phyloP scores from a whole-genome alignment of 805 yeast species.

The Candida methanosorbosa region DNA sequence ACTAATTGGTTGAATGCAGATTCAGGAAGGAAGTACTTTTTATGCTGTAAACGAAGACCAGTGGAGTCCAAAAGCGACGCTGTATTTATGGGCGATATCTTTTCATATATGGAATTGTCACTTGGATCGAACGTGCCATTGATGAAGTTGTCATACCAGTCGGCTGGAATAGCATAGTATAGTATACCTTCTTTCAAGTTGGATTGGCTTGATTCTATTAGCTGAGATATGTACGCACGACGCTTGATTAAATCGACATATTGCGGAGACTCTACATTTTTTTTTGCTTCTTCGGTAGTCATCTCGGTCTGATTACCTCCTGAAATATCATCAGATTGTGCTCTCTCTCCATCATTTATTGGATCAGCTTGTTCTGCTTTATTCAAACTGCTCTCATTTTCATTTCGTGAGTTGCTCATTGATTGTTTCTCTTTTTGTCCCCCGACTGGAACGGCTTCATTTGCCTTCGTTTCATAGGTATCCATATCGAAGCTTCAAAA shows the following conservation, averaged over 20 bases:
- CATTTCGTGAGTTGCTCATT: too few relatives aligned
- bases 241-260: background rate
- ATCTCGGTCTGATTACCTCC: too few relatives aligned
- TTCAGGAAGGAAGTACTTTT: constrained; percentile 31
- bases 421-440: too few relatives aligned
- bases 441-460: too few relatives aligned
- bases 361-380: too few relatives aligned
- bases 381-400: too few relatives aligned
- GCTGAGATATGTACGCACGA: background rate
- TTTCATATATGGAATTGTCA: constrained; percentile 16
- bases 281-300: too few relatives aligned
- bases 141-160: constrained; percentile 34
- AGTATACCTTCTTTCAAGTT: constrained; percentile 35
- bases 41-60: constrained; percentile 29
- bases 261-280: too few relatives aligned
- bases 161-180: constrained; percentile 39
- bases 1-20: constrained; percentile 34
- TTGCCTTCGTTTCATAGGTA: too few relatives aligned
- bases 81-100: constrained; percentile 42
- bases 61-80: constrained; percentile 32
- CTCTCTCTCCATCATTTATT: too few relatives aligned
- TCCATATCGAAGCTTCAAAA: too few relatives aligned
- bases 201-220: constrained; percentile 5
- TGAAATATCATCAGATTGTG: too few relatives aligned
- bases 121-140: constrained; percentile 20